Evolutionary conservation across 1,284 basidiomycete genomes (phyloP), one percentile per base, ranked within the genome.

Genomic region (Coniferiporia sulphurascens): DNA sequence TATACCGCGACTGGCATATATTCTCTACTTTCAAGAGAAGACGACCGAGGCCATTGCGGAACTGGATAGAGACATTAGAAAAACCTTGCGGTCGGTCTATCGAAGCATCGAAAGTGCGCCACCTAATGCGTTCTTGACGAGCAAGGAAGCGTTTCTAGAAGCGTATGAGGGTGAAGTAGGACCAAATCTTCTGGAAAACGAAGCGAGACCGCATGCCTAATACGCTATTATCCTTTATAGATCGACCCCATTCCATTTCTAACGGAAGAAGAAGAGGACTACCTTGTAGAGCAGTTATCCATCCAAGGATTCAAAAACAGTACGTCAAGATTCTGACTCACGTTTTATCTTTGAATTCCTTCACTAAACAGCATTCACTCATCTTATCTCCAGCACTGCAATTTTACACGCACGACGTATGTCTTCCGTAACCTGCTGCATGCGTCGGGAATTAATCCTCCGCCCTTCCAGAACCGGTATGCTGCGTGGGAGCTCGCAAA

Each of bases 161-260:
- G 83, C 76, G 2, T 89, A 80, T 75, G 67, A 71, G 17, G 70
- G 73, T 46, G 66, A 78, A 4, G 76, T 27, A 27, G 5, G 27
- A 27, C 5, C 27, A 27, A 27, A 3, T 27, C 27, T 27, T 27
- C 27, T 27, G 27, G 27, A 27, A 27, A 27, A 27, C 27, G 27
- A 27, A 27, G 27, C 27, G 5, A 27, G 5, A 27, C 3, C 27
- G 27, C 27, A 27, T 27, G 5, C 27, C 27, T 27, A 27, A 27
- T 27, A 78, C 67, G 80, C 78, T 48, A 3, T 65, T 58, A 43
- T 34, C 45, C 27, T 17, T 48, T 32, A 17, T 2, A 87, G 83
- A 84, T 86, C 41, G 76, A 81, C 3, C 76, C 79, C 0, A 76
- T 86, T 53, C 79, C 83, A 0, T 87, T 83, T 70, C 77, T 87